phyloP scores from a whole-genome alignment of 805 yeast genomes.

The Clavispora fructus region DNA sequence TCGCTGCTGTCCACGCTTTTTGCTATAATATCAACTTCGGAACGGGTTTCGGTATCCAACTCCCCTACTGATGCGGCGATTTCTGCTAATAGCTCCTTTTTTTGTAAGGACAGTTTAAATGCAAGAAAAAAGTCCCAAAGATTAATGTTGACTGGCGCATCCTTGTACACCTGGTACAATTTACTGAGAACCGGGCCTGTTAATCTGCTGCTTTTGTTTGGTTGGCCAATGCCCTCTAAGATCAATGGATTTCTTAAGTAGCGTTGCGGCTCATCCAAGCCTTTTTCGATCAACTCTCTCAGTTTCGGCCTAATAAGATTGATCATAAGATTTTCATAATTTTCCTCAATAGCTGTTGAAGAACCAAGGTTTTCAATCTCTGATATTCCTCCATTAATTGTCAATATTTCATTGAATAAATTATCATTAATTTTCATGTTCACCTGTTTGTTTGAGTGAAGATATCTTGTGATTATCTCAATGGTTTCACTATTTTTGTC shows the following conservation, averaged over 20 bases:
- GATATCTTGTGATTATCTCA: slow-evolving; percentile 12
- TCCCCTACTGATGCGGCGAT: neutral
- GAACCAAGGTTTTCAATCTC: slow-evolving; percentile 12
- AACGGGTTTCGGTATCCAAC: neutral
- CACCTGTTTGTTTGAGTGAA: slow-evolving; percentile 12
- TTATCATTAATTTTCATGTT: slow-evolving; percentile 21
- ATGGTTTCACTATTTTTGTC: neutral
- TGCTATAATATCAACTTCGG: neutral
- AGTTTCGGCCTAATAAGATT: slow-evolving; percentile 32
- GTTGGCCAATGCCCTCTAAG: slow-evolving; percentile 1
- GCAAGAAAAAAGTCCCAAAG: slow-evolving; percentile 63
- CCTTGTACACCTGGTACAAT: slow-evolving; percentile 67
- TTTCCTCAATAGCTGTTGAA: slow-evolving; percentile 26
- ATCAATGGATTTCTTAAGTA: slow-evolving; percentile 16
- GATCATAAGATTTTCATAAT: slow-evolving; percentile 34
- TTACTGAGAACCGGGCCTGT: slow-evolving; percentile 22
- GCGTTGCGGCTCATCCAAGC: slow-evolving; percentile 25
- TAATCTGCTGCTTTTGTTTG: slow-evolving; percentile 4
- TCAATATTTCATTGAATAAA: slow-evolving; percentile 28
- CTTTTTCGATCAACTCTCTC: slow-evolving; percentile 26
- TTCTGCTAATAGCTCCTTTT: slow-evolving; percentile 18
- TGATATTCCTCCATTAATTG: slow-evolving; percentile 23
- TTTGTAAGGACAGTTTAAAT: slow-evolving; percentile 46
- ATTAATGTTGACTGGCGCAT: slow-evolving; percentile 67
- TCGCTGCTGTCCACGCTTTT: slow-evolving; percentile 11